Percentiles rank a stretch among this genome's conserved stretches.
phyloP scores from a whole-genome alignment of 495 filamentous ascomycete species.

The Stereocaulon alpinum region DNA sequence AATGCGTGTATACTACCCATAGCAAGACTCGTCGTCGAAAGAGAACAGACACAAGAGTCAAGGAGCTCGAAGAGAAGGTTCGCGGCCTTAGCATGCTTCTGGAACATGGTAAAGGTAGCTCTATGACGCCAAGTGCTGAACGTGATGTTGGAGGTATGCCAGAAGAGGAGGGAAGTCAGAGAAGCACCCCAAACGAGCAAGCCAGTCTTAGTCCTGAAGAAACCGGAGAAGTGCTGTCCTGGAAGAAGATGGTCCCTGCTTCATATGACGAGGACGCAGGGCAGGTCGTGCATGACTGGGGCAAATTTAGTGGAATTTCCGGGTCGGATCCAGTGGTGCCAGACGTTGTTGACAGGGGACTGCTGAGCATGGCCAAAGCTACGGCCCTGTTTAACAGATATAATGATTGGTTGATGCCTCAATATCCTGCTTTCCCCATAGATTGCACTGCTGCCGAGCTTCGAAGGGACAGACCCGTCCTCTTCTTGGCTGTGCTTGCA shows the following conservation, averaged over 20 bases:
- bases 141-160: not conserved
- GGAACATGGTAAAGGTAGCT: constrained; percentile 10
- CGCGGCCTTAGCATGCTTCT: constrained; percentile 34
- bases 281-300: not conserved
- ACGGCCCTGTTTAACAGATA: constrained; percentile 45
- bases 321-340: not conserved
- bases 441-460: constrained; percentile 45
- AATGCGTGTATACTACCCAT: constrained; percentile 73
- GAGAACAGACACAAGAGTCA: constrained; percentile 83
- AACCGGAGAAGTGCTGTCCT: not conserved
- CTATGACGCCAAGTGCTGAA: constrained; percentile 1
- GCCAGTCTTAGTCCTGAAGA: not conserved
- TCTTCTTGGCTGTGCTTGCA: constrained; percentile 64
- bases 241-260: not conserved
- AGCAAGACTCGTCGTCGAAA: constrained; percentile 73
- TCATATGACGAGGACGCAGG: not conserved
- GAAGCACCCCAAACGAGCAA: not conserved
- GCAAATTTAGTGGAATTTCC: not conserved
- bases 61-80: constrained; percentile 89
- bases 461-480: constrained; percentile 51
- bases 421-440: constrained; percentile 47
- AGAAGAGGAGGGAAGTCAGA: not conserved
- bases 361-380: constrained; percentile 15
- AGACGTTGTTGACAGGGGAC: constrained; percentile 16
- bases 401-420: constrained; percentile 48